Evolutionary conservation across 2,329 filamentous ascomycete species (phyloP).

Genomic region (Trichoderma sp.): DNA sequence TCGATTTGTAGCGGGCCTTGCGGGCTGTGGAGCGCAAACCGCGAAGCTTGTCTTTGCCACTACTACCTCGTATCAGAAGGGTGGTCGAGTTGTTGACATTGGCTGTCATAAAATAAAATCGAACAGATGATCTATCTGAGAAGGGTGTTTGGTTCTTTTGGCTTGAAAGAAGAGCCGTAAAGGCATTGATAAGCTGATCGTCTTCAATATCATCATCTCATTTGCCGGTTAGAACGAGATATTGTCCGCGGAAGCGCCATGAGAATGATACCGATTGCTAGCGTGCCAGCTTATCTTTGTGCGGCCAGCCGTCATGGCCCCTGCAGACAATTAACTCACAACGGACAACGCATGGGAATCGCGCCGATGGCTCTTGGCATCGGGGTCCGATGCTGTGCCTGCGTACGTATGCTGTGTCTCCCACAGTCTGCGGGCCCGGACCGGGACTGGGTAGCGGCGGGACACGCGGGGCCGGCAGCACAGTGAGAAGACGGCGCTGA

Average conservation of each 20-base stretch:
- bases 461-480: conserved; percentile 10
- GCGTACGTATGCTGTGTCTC: background rate
- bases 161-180: background rate
- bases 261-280: background rate
- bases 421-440: conserved; percentile 7
- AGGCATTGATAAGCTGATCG: background rate
- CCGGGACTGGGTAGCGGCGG: conserved; percentile 10
- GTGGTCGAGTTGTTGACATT: no score
- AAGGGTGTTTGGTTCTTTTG: background rate
- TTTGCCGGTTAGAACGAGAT: background rate
- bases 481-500: conserved; percentile 8
- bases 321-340: background rate
- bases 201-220: background rate
- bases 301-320: background rate
- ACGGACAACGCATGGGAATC: background rate
- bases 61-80: background rate
- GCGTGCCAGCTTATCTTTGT: background rate
- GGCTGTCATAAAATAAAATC: background rate
- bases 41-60: conserved; percentile 14
- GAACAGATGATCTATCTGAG: background rate
- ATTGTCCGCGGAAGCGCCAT: background rate
- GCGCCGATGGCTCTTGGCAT: background rate
- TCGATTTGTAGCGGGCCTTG: conserved; percentile 8
- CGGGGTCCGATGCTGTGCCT: background rate
- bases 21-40: background rate